Percentiles rank a stretch among this genome's conserved stretches.
phyloP scores from a whole-genome alignment of 331 rosid genomes.

The Ulmus americana region DNA sequence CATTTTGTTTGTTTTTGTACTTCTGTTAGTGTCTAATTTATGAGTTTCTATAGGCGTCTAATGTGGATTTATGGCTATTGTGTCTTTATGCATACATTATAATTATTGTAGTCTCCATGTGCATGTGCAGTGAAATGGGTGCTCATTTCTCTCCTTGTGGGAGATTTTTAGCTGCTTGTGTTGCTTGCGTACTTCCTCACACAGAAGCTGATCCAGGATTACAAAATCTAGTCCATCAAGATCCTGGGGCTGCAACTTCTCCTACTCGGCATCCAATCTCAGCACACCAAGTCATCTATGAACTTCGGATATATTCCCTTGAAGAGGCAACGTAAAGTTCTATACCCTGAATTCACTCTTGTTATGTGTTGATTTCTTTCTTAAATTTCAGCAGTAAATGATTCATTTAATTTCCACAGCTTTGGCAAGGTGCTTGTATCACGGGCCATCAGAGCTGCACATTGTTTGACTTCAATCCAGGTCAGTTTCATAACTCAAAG shows the following conservation, averaged over 20 bases:
- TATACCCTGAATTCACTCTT: slow-evolving; percentile 25
- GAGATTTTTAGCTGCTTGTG: slow-evolving; percentile 73
- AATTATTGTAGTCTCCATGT: slow-evolving; percentile 14
- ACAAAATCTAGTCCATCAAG: slow-evolving; percentile 50
- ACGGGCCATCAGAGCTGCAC: slow-evolving; percentile 83
- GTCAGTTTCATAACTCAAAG: slow-evolving; percentile 30
- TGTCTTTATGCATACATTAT: slow-evolving; percentile 12
- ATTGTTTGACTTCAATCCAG: slow-evolving; percentile 89
- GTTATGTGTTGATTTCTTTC: background rate
- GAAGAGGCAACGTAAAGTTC: slow-evolving; percentile 72
- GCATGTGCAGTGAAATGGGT: slow-evolving; percentile 70
- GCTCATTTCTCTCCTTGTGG: slow-evolving; percentile 82
- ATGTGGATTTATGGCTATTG: background rate
- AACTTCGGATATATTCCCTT: slow-evolving; percentile 81
- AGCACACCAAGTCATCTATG: slow-evolving; percentile 80
- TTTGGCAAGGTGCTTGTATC: slow-evolving; percentile 70
- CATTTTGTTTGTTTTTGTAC: too few species aligned
- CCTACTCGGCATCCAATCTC: slow-evolving; percentile 86
- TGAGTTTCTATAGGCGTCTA: too few species aligned
- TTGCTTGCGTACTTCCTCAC: slow-evolving; percentile 64
- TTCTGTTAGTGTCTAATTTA: too few species aligned
- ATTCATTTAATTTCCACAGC: slow-evolving; percentile 32
- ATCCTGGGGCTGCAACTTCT: slow-evolving; percentile 65
- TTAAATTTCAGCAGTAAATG: background rate
- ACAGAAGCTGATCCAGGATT: slow-evolving; percentile 61